Evolutionary conservation across 805 yeast genomes (phyloP), one percentile per base, ranked within the genome.

Genomic region (Candida xiaguanensis): DNA sequence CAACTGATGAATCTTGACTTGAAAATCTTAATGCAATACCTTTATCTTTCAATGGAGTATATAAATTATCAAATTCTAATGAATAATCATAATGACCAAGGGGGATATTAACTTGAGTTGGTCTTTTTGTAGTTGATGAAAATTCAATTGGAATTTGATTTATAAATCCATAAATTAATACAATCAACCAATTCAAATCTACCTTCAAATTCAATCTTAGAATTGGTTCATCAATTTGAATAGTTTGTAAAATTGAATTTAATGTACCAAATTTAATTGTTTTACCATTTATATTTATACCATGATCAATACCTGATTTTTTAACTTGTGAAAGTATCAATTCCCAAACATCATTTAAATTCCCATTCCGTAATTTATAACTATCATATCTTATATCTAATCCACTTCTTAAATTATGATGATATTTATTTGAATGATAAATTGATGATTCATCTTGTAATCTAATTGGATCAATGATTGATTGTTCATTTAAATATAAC

Each of bases 291-390:
- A 63, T 50, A 27, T 44, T 43, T 8, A 67, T 50, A 13, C 48
- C 44, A 8, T 59, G 46, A 15, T 37, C 34, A 4, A 5, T 14
- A 9, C 13, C 12, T 5, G 6, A 7, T 5, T 17, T 16, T 17
- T 22, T 37, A 8, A 13, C 20, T 57, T 64, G 53, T 32, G 46
- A 39, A 38, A 59, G 37, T 8, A 74, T 70, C 11, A 80, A 61
- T 39, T 70, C 75, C 90, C 93, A 86, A 3, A 86, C 55, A 62
- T 87, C 96, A 45, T 75, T 72, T 42, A 87, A 55, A 48, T 77
- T 80, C 3, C 96, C 96, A 55, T 85, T 82, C 49, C 95, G 68
- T 16, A 83, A 54, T 46, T 74, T 75, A 55, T 82, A 84, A 25
- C 77, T 80, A 18, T 74, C 68, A 42, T 68, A 69, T 31, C 86